These are phyloP conservation scores for Kluyveromyces wickerhamii DNA, from an alignment of 805 yeast species.

Conservation along the genomic window DNA sequence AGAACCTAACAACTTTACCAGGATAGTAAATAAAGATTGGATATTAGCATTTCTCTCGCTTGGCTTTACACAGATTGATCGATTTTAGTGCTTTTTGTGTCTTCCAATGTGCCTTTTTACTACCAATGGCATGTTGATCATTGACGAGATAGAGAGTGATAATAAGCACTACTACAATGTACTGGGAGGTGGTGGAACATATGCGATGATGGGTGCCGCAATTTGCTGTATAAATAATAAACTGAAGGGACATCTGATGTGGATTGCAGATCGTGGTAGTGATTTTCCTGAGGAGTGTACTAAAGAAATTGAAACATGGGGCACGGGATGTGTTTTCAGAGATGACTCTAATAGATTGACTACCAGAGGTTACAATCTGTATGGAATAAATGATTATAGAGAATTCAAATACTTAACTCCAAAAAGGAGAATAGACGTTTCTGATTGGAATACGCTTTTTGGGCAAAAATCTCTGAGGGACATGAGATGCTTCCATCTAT, in stretches of 20 bases:
- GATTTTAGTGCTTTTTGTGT: no score
- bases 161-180: slow-evolving; percentile 38
- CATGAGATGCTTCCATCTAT: slow-evolving; percentile 50
- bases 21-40: no score
- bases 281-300: slow-evolving; percentile 58
- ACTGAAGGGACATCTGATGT: slow-evolving; percentile 38
- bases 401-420: slow-evolving; percentile 56
- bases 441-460: slow-evolving; percentile 34
- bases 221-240: slow-evolving; percentile 36
- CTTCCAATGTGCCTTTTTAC: slow-evolving; percentile 39
- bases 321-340: slow-evolving; percentile 51
- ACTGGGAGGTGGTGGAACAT: slow-evolving; percentile 89
- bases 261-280: slow-evolving; percentile 70
- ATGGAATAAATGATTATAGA: slow-evolving; percentile 54
- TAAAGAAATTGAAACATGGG: slow-evolving; percentile 48
- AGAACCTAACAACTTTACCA: no score
- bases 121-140: slow-evolving; percentile 81
- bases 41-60: no score
- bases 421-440: slow-evolving; percentile 49
- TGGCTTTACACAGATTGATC: no score
- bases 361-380: slow-evolving; percentile 75
- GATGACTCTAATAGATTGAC: slow-evolving; percentile 47
- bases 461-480: slow-evolving; percentile 31
- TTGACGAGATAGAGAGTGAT: slow-evolving; percentile 64
- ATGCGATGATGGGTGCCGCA: slow-evolving; percentile 67